A percentile compares a stretch with the other conserved stretches of the same genome.
These are phyloP conservation scores for Saccharomyces jurei DNA, from an alignment of 805 yeast species.

Conservation along the genomic window DNA sequence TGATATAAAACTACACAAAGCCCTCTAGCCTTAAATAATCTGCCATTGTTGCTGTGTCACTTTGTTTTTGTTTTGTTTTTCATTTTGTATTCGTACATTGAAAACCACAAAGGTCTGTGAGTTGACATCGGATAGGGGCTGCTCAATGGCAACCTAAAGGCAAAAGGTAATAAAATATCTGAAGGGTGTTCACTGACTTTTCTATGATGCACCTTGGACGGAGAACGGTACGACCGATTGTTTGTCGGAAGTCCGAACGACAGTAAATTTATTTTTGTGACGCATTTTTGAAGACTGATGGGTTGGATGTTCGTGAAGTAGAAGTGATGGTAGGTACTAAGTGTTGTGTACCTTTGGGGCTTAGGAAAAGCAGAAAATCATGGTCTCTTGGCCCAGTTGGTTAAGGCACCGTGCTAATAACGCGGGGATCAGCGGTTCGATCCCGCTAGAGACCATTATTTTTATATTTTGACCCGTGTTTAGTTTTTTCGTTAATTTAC, in stretches of 20 bases:
- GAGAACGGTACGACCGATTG: background rate
- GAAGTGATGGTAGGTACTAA: too few species aligned
- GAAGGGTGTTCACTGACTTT: background rate
- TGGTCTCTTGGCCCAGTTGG: conserved; percentile 33
- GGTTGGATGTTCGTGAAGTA: too few species aligned
- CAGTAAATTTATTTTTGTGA: background rate
- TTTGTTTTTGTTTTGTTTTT: background rate
- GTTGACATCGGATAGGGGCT: background rate
- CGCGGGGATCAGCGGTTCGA: conserved; percentile 34
- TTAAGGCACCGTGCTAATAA: conserved; percentile 33
- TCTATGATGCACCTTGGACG: background rate
- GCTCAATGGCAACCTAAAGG: background rate
- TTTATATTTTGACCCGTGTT: background rate
- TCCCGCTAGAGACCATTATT: conserved; percentile 31
- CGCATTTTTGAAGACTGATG: background rate
- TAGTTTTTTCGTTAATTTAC: background rate
- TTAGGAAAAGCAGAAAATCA: background rate
- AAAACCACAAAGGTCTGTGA: background rate
- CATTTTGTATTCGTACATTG: background rate
- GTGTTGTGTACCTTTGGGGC: too few species aligned
- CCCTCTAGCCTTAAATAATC: background rate
- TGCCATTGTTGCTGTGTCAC: background rate
- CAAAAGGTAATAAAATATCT: background rate
- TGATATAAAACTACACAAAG: background rate
- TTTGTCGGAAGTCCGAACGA: background rate